Evolutionary conservation across 176 grass and related monocot species (phyloP).

Genomic region (Lolium rigidum): DNA sequence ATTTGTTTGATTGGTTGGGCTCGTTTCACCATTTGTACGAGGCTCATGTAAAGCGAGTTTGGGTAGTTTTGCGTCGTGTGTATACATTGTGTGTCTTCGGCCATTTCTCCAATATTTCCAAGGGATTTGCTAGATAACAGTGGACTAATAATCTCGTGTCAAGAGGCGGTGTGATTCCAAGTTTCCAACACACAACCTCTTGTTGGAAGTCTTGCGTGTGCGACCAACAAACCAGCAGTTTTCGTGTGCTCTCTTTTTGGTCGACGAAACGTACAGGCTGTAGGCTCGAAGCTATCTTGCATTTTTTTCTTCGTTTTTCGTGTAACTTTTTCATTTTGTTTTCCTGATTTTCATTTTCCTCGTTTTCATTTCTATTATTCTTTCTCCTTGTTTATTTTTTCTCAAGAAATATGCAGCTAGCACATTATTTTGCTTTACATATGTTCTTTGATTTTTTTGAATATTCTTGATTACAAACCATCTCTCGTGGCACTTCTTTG

Average conservation of each 20-base stretch:
- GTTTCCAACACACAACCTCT: background rate
- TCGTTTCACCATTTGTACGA: background rate
- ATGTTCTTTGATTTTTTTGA: background rate
- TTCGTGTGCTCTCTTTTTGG: background rate
- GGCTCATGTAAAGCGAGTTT: background rate
- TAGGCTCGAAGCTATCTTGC: background rate
- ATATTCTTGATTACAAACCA: background rate
- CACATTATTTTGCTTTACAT: background rate
- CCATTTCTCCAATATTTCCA: background rate
- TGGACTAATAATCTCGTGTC: too few species aligned
- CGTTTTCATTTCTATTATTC: background rate
- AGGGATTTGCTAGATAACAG: background rate
- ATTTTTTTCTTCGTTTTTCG: background rate
- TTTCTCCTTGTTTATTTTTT: background rate
- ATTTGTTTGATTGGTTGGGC: background rate
- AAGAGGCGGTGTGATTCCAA: too few species aligned
- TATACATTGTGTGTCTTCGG: background rate
- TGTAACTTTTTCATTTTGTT: background rate
- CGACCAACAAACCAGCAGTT: background rate
- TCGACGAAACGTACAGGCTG: background rate
- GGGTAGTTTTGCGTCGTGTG: background rate
- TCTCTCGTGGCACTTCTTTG: too few species aligned
- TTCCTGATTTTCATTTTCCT: background rate
- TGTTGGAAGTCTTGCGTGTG: background rate
- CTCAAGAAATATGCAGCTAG: background rate